Evolutionary conservation across 2,329 filamentous ascomycete genomes (phyloP).

Genomic region (Incumbomyces lentus): DNA sequence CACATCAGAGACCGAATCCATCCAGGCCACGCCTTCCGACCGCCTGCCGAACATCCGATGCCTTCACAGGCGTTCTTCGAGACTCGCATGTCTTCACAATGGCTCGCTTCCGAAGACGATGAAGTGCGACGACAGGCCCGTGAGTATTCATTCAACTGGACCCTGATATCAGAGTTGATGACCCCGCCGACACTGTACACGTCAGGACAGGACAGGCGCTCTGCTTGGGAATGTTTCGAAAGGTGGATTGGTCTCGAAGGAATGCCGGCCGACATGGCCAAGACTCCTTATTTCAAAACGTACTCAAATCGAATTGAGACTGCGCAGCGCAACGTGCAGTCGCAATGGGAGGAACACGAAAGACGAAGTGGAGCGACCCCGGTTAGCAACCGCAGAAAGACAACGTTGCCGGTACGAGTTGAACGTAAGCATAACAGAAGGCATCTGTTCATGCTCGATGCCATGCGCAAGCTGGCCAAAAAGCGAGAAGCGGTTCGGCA

Average conservation of each 20-base stretch:
- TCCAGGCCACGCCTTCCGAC: constrained; percentile 82
- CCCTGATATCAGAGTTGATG: constrained; percentile 75
- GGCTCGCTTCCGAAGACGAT: constrained; percentile 83
- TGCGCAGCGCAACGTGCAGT: constrained; percentile 49
- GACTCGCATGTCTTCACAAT: constrained; percentile 74
- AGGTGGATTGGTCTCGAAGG: constrained; percentile 90
- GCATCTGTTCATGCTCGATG: constrained; percentile 80
- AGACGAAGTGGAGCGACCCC: constrained; percentile 44
- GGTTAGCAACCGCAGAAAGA: constrained; percentile 49
- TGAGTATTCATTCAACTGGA: constrained; percentile 97
- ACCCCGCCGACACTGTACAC: constrained; percentile 63
- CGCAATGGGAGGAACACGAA: constrained; percentile 44
- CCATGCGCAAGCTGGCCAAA: constrained; percentile 89
- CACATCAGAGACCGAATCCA: constrained; percentile 81
- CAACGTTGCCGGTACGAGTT: constrained; percentile 66
- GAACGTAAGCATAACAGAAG: constrained; percentile 78
- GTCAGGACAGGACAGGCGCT: constrained; percentile 81
- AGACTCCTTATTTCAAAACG: constrained; percentile 86
- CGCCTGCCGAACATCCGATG: constrained; percentile 85
- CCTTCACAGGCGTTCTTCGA: constrained; percentile 86
- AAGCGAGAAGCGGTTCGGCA: constrained; percentile 77
- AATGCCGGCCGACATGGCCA: constrained; percentile 82
- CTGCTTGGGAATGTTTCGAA: constrained; percentile 98
- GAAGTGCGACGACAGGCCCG: constrained; percentile 75
- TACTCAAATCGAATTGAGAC: constrained; percentile 55